Evolutionary conservation across 192 early-diverging fungal species (phyloP), one percentile per base, ranked within the genome.

Genomic region (Fimicolochytrium jonesii): DNA sequence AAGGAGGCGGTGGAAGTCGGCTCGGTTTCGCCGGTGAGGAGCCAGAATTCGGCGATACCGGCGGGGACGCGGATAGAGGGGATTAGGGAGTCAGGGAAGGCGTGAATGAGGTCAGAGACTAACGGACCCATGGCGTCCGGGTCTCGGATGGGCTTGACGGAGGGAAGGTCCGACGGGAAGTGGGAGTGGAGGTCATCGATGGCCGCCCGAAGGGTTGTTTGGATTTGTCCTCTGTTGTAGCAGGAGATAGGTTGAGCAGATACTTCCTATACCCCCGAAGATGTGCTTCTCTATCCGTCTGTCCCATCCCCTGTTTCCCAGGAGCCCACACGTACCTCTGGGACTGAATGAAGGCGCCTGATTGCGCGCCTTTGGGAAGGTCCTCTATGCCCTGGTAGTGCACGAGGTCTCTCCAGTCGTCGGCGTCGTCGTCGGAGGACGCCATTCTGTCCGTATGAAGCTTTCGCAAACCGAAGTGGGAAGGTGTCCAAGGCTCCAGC

Each of bases 91-190:
- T 51, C 60, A n/a, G 7, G 29, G 5, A n/a, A 11, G 6, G 49
- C 15, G 18, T 29, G 23, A 9, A 62, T 20, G n/a, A 62, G 13
- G 17, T 62, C 60, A 32, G 20, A 36, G 10, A 62, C 20, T 20
- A 33, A 23, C 33, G 28, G 47, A 11, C 30, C 35, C 15, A 62
- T 20, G 18, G n/a, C 33, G 34, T 62, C 60, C 1, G 60, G 60
- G 25, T 62, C 48, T 26, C 33, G 26, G 6, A 62, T 48, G 4
- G 29, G 10, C 35, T 52, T 62, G 34, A 62, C 39, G 47, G 10
- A 26, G 32, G 47, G 47, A 52, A 62, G 52, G 31, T 62, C 60
- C 15, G 20, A 17, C 11, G 60, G 60, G 52, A 62, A 62, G 31
- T 26, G 34, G 7, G 28, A 7, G n/a, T 36, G 13, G 26, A 62